phyloP scores from a whole-genome alignment of 306 rosid genomes.

The Morella rubra region DNA sequence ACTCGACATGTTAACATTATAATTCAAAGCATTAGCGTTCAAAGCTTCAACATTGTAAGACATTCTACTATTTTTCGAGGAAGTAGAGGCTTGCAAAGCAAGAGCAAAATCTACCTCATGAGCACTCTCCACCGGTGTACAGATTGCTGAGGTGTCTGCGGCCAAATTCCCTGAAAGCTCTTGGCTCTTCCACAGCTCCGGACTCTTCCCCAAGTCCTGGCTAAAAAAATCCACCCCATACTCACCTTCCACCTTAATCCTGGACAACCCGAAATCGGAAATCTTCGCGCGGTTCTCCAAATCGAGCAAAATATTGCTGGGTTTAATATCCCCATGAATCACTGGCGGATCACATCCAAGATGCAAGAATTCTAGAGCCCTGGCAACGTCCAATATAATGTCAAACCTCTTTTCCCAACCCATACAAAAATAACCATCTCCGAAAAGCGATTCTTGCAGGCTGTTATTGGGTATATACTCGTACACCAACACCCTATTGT shows the following conservation, averaged over 20 bases:
- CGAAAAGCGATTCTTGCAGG: conserved; percentile 85
- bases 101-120: conserved; percentile 93
- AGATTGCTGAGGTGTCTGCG: conserved; percentile 67
- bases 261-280: conserved; percentile 88
- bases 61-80: conserved; percentile 65
- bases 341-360: conserved; percentile 94
- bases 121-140: conserved; percentile 80
- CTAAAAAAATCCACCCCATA: conserved; percentile 88
- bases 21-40: conserved; percentile 66
- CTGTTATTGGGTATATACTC: conserved; percentile 89
- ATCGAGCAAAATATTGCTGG: conserved; percentile 88
- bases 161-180: conserved; percentile 83
- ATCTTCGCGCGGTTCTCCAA: conserved; percentile 60
- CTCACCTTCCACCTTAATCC: conserved; percentile 85
- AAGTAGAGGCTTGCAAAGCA: conserved; percentile 88
- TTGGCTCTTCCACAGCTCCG: conserved; percentile 75
- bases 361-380: conserved; percentile 86
- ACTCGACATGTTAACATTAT: conserved; percentile 57
- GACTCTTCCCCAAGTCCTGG: conserved; percentile 83
- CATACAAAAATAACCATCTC: conserved; percentile 57
- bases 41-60: conserved; percentile 53
- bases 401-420: conserved; percentile 85
- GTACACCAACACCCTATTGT: conserved; percentile 67
- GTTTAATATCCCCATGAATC: conserved; percentile 91
- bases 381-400: conserved; percentile 68